phyloP scores from a whole-genome alignment of 1,284 basidiomycete genomes.

The Moesziomyces antarcticus region DNA sequence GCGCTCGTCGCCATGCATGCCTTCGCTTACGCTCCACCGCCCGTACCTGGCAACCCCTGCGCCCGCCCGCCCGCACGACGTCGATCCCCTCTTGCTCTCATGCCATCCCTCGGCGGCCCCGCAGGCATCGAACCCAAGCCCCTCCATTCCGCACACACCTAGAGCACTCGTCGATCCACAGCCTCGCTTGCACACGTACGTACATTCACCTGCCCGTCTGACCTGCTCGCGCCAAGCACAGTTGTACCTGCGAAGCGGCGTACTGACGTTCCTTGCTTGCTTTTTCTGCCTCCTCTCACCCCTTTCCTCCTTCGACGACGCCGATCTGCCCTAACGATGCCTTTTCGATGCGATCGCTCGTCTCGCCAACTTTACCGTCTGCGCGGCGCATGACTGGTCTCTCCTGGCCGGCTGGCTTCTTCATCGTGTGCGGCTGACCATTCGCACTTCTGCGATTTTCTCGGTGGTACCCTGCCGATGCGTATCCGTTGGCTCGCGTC shows the following conservation, averaged over 20 bases:
- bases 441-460: too few relatives aligned
- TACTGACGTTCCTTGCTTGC: slow-evolving; percentile 3
- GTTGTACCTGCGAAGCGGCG: neutral
- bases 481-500: slow-evolving; percentile 21
- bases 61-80: slow-evolving; percentile 3
- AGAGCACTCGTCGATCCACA: slow-evolving; percentile 7
- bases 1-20: slow-evolving; percentile 9
- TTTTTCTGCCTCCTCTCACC: neutral
- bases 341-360: neutral
- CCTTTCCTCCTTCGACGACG: slow-evolving; percentile 1
- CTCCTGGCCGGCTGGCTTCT: neutral
- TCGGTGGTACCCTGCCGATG: slow-evolving; percentile 7
- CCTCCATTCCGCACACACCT: slow-evolving; percentile 9
- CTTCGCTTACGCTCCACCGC: neutral
- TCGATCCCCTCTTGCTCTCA: slow-evolving; percentile 14
- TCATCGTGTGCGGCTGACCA: too few relatives aligned
- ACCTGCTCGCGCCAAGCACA: neutral
- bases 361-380: neutral
- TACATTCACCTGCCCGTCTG: neutral
- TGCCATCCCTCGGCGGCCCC: neutral
- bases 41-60: slow-evolving; percentile 18
- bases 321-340: slow-evolving; percentile 1
- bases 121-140: slow-evolving; percentile 16
- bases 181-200: slow-evolving; percentile 11
- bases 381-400: neutral